Evolutionary conservation across 306 rosid genomes (phyloP), one percentile per base, ranked within the genome.

Genomic region (Glycine tomentella): DNA sequence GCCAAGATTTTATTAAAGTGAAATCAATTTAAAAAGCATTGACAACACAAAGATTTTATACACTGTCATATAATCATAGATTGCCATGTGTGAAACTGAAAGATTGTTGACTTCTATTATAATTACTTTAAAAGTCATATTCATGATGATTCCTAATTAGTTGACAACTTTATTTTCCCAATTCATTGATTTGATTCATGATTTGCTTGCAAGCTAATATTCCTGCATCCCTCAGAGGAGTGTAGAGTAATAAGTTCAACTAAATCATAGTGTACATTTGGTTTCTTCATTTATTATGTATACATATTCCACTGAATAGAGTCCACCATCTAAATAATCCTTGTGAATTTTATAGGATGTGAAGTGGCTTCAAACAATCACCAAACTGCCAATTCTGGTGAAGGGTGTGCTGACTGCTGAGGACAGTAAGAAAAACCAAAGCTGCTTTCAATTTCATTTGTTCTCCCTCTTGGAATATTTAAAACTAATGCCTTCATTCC

Each of bases 341-440:
- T 52, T 70, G 55, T 56, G 11, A 69, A 74, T 77, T 84, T n/a
- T 58, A n/a, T 88, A 96, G 99, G 98, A 93, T 84, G 94, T 92
- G 87, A 81, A 96, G 87, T 96, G 99, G 99, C 98, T 96, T 81
- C 40, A 36, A 36, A 36, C 40, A 36, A 36, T 36, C 40, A 36
- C 5, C 40, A 36, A 36, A 36, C 66, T 96, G 74, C 99, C 99
- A 72, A 93, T 96, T 88, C 91, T 96, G 16, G 91, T 96, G 76
- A 92, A 93, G 97, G 99, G 98, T 53, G 97, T 96, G 13, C 63
- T 93, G 13, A 96, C 98, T 84, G 99, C 97, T 65, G 99, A 96
- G 88, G 98, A 96, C 74, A 33, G 98, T 96, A 87, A 85, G 91
- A 8, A 76, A 72, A 74, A 20, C 65, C 57, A 49, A 81, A 73